Evolutionary conservation across 2,329 filamentous ascomycete species (phyloP).

Genomic region (Apiospora pterosperma): DNA sequence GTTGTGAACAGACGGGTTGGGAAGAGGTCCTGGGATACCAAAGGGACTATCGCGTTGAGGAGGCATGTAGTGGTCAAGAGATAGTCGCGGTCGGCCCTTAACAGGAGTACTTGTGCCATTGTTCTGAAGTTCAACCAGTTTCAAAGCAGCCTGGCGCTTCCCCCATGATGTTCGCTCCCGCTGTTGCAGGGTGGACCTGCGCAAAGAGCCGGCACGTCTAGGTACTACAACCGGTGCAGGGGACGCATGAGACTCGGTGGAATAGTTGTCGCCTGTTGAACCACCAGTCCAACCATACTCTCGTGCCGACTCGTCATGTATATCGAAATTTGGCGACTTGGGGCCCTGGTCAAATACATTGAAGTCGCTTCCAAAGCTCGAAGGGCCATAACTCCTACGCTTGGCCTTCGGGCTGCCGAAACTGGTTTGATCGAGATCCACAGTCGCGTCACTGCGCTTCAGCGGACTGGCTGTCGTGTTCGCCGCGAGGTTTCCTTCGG

Average conservation of each 20-base stretch:
- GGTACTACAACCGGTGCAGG: constrained; percentile 55
- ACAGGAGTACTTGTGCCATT: constrained; percentile 55
- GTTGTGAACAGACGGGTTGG: constrained; percentile 51
- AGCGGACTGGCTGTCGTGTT: constrained; percentile 73
- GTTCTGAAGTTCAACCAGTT: constrained; percentile 43
- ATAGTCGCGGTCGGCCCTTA: constrained; percentile 69
- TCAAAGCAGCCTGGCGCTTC: constrained; percentile 54
- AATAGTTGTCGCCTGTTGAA: constrained; percentile 20
- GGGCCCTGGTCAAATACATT: constrained; percentile 69
- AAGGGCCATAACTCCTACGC: constrained; percentile 78
- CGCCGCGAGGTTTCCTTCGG: constrained; percentile 44
- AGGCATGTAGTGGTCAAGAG: constrained; percentile 73
- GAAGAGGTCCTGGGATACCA: constrained; percentile 47
- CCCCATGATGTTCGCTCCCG: constrained; percentile 67
- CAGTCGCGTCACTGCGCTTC: constrained; percentile 86
- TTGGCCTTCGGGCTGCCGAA: constrained; percentile 87
- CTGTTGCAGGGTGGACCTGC: constrained; percentile 86
- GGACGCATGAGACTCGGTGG: constrained; percentile 35
- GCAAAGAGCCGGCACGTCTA: constrained; percentile 71
- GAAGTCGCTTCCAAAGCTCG: constrained; percentile 60
- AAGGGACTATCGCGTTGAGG: constrained; percentile 63
- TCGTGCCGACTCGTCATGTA: constrained; percentile 44
- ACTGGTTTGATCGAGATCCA: constrained; percentile 78
- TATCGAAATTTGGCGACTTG: constrained; percentile 41
- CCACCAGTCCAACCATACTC: constrained; percentile 52